Conservation (phyloP, 139 green algal species). For the Tetraselmis chui region DNA sequence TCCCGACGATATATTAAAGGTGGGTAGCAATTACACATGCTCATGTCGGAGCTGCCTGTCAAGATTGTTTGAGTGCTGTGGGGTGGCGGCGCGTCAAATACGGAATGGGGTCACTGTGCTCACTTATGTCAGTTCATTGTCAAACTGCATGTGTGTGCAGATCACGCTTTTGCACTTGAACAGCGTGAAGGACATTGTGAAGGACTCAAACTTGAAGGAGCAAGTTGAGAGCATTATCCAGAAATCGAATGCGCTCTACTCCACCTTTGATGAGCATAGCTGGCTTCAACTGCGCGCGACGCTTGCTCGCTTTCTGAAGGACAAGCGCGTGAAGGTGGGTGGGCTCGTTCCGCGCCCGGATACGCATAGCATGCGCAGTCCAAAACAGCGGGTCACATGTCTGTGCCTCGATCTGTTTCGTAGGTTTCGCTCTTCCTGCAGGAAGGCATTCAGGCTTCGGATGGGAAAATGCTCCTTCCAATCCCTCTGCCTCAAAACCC, state of each 20-base stretch:
- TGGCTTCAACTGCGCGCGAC: constrained; percentile 43
- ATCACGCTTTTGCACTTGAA: constrained; percentile 41
- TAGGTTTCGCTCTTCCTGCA: constrained; percentile 57
- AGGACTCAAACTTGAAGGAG: background rate
- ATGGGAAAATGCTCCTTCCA: constrained; percentile 40
- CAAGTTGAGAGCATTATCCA: constrained; percentile 6
- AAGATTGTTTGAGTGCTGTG: background rate
- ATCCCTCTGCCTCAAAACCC: constrained; percentile 8
- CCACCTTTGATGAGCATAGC: constrained; percentile 27
- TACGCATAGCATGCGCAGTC: too few relatives aligned
- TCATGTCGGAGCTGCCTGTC: background rate
- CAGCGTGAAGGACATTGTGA: constrained; percentile 28
- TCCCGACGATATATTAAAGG: constrained; percentile 38
- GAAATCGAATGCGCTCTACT: constrained; percentile 13
- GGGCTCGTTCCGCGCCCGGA: background rate
- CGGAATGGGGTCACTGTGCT: background rate
- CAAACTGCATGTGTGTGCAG: constrained; percentile 18
- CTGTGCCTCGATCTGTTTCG: background rate
- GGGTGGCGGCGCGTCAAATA: background rate
- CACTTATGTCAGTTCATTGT: background rate
- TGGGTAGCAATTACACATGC: too few relatives aligned
- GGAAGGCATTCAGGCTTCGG: constrained; percentile 51
- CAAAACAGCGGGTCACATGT: background rate
- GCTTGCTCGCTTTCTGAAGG: constrained; percentile 46
- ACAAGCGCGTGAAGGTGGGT: constrained; percentile 46